These are phyloP conservation scores for Termitomyces sp. DNA, from an alignment of 768 basidiomycete species.

Conservation along the genomic window DNA sequence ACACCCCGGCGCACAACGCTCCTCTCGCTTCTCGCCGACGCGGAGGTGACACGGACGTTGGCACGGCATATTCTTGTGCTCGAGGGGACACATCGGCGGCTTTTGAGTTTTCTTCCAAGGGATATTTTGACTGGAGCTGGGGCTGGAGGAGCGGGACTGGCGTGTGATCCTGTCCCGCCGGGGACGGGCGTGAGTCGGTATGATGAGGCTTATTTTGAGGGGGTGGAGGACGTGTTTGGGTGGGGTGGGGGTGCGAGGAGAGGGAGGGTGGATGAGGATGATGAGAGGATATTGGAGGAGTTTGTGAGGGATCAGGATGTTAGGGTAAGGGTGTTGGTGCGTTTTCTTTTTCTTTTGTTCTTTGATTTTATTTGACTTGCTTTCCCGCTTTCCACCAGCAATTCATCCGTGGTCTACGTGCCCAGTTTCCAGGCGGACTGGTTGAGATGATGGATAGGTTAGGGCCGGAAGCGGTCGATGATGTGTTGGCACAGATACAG, in stretches of 20 bases:
- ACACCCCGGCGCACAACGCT: conserved; percentile 29
- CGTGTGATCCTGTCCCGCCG: conserved; percentile 89
- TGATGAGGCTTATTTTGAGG: conserved; percentile 70
- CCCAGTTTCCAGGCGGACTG: conserved; percentile 61
- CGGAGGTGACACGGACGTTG: conserved; percentile 44
- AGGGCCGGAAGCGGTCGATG: conserved; percentile 55
- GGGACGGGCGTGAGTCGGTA: conserved; percentile 55
- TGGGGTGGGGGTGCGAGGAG: conserved; percentile 19
- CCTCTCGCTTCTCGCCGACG: conserved; percentile 34
- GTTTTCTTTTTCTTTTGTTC: conserved; percentile 19
- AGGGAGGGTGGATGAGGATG: conserved; percentile 33
- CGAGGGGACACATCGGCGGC: conserved; percentile 52
- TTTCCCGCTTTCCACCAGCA: too few relatives aligned
- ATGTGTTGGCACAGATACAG: conserved; percentile 46
- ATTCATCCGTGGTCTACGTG: conserved; percentile 43
- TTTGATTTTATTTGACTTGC: too few relatives aligned
- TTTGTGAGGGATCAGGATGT: conserved; percentile 56
- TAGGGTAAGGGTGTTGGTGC: conserved; percentile 36
- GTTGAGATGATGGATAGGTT: conserved; percentile 57
- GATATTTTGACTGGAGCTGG: conserved; percentile 30
- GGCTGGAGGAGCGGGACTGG: conserved; percentile 52
- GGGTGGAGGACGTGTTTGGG: conserved; percentile 48
- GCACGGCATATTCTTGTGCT: conserved; percentile 80
- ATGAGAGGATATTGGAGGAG: conserved; percentile 51
- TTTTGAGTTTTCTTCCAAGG: conserved; percentile 72